phyloP scores from a whole-genome alignment of 257 asterid genomes.

The Ehretia macrophylla region DNA sequence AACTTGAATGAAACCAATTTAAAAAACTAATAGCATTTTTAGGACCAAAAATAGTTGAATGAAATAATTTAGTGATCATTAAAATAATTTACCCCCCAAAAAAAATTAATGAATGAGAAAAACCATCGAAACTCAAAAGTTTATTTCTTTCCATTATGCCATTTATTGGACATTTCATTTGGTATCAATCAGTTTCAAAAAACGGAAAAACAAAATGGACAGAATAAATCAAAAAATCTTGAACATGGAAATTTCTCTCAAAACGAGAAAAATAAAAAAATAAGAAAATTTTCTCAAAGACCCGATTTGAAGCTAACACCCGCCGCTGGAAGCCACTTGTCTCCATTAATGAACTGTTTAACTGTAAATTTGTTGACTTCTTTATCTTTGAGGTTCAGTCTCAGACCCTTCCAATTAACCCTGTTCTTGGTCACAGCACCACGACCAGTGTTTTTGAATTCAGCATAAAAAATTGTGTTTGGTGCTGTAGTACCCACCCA shows the following conservation, averaged over 20 bases:
- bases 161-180: neutral
- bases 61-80: no score
- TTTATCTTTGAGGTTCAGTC: conserved; percentile 36
- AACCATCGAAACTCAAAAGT: no score
- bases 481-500: conserved; percentile 81
- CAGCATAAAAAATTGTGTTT: conserved; percentile 65
- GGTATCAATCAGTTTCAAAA: neutral
- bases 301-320: conserved; percentile 52
- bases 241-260: neutral
- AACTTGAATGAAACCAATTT: no score
- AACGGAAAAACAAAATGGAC: neutral
- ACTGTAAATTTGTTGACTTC: conserved; percentile 58
- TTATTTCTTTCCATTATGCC: no score
- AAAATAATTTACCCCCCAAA: no score
- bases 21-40: no score
- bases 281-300: conserved; percentile 27
- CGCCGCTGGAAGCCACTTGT: conserved; percentile 55
- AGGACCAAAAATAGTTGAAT: no score
- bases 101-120: no score
- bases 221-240: neutral
- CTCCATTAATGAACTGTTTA: conserved; percentile 45
- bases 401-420: conserved; percentile 78
- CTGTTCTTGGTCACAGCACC: conserved; percentile 66
- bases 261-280: neutral
- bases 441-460: conserved; percentile 48